phyloP scores from a whole-genome alignment of 2,329 filamentous ascomycete species.

The Ophiostoma pallidulum region DNA sequence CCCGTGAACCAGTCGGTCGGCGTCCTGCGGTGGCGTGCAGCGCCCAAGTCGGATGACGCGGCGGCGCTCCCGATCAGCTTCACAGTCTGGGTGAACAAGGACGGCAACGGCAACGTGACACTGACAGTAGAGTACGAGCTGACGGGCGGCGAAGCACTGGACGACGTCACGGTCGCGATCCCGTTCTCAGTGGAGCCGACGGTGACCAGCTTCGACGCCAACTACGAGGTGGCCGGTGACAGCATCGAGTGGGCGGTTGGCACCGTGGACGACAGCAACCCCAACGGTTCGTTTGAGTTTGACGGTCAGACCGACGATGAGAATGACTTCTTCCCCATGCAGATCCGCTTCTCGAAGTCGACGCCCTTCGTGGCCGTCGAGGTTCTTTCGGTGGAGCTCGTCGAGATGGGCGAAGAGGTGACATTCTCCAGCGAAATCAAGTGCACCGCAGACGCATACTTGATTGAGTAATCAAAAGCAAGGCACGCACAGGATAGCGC shows the following conservation, averaged over 20 bases:
- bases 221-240: constrained; percentile 89
- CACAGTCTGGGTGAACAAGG: constrained; percentile 95
- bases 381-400: constrained; percentile 60
- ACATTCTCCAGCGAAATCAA: constrained; percentile 76
- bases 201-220: constrained; percentile 86
- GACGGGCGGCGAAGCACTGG: constrained; percentile 66
- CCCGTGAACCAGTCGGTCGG: constrained; percentile 89
- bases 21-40: constrained; percentile 85
- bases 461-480: constrained; percentile 55
- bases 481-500: background rate
- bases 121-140: constrained; percentile 95
- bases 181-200: constrained; percentile 81
- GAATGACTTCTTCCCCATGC: constrained; percentile 97
- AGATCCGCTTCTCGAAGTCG: constrained; percentile 75
- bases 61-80: constrained; percentile 86
- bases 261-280: constrained; percentile 70
- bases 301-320: constrained; percentile 82
- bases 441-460: constrained; percentile 64
- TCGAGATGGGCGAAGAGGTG: constrained; percentile 70
- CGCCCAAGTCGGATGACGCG: constrained; percentile 69
- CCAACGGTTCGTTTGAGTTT: constrained; percentile 86
- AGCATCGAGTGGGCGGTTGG: constrained; percentile 92
- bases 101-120: constrained; percentile 68
- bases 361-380: constrained; percentile 86
- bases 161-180: constrained; percentile 79